phyloP scores from a whole-genome alignment of 306 rosid species.

The Cucurbita ficifolia region DNA sequence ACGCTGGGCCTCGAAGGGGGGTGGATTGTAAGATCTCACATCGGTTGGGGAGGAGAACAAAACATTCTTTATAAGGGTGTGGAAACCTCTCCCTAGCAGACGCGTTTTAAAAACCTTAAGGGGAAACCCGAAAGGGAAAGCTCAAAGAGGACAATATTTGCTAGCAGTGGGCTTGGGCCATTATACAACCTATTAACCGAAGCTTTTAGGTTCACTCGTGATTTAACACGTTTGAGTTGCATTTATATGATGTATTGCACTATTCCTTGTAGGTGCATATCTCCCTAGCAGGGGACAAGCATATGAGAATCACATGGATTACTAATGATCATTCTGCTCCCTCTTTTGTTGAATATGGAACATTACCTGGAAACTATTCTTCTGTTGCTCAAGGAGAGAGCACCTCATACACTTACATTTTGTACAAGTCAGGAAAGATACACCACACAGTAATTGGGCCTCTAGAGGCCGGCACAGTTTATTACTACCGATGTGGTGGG shows the following conservation, averaged over 20 bases:
- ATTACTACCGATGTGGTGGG: constrained; percentile 73
- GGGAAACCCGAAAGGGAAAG: too few relatives aligned
- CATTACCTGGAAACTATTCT: constrained; percentile 36
- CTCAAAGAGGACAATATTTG: too few relatives aligned
- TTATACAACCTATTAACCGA: neutral
- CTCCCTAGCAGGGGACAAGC: constrained; percentile 71
- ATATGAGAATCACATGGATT: constrained; percentile 70
- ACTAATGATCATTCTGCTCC: constrained; percentile 49
- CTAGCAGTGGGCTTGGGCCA: too few relatives aligned
- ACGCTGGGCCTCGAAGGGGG: too few relatives aligned
- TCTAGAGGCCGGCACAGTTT: constrained; percentile 42
- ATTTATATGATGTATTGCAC: constrained; percentile 2
- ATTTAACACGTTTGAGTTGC: neutral
- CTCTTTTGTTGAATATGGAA: constrained; percentile 74
- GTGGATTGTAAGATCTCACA: too few relatives aligned
- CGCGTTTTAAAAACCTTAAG: too few relatives aligned
- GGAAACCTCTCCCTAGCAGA: too few relatives aligned
- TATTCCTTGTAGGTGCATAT: constrained; percentile 60
- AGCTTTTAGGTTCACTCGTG: neutral
- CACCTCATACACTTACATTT: constrained; percentile 48
- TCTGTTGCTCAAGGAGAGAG: constrained; percentile 54
- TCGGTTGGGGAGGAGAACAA: too few relatives aligned
- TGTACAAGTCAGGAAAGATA: constrained; percentile 74
- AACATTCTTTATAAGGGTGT: too few relatives aligned
- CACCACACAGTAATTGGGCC: constrained; percentile 91